Base-by-base conservation (phyloP, 768 basidiomycete species). In the Amanita jacksonii region DNA sequence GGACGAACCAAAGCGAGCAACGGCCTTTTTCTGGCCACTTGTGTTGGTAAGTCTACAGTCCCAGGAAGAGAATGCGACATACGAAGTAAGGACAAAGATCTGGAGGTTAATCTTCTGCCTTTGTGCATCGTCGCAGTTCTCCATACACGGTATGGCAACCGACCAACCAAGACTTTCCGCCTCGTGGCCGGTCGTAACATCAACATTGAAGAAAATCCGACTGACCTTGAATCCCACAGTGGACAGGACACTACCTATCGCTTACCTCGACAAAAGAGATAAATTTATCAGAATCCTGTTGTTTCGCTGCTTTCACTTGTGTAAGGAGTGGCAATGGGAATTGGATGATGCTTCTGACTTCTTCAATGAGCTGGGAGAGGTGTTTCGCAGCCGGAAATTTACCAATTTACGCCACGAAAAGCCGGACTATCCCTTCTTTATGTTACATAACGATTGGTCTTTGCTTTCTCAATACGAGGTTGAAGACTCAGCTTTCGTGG, bases 111-210 rank as follows among this genome's bases (percentile, higher is more conserved):
- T 85, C 5, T 83, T 88, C 54, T 72, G 68, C 19, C 59, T 93
- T 1, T 84, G 77, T 47, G 73, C 81, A 1, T 60, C 93, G 9
- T 85, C 86, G 0, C 91, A 92, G 53, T 86, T 94, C 63, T 82
- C 81, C 1, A 54, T 66, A 5, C 58, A 63, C 47, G 68, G 68
- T n/a, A 64, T 67, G 63, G 55, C 59, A 8, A 60, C 60, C 8
- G 48, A 53, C 6, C 53, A 50, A 9, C 52, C 62, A 10, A 61
- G 60, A 20, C 66, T 84, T 12, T 62, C 68, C 3, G 63, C 77
- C 1, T 72, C 69, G 8, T 97, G 93, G 93, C 67, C 73, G 0
- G 57, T 85, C 1, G 76, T 85, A 15, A 53, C 65, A 1, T 49
- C 62, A 25, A 79, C 83, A 0, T 63, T 93, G 30, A 68, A 72